phyloP scores from a whole-genome alignment of 345 rosid species.

The Linum lewisii region DNA sequence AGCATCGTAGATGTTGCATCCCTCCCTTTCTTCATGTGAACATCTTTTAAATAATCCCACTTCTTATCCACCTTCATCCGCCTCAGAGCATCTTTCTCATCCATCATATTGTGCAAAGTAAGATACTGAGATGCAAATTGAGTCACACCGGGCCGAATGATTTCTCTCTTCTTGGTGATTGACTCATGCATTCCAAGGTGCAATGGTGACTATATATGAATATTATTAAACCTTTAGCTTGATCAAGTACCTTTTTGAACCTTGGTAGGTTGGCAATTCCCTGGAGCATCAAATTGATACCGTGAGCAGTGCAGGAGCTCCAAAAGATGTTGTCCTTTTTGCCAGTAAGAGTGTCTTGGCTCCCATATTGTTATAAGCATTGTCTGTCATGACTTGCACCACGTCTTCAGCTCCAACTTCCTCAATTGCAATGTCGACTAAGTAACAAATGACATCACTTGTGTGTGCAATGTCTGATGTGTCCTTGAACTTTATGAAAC shows the following conservation, averaged over 20 bases:
- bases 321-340: not conserved
- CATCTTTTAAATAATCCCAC: not conserved
- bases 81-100: not conserved
- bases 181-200: not conserved
- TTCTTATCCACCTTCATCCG: not conserved
- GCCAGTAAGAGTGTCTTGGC: not conserved
- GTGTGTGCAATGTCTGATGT: no score
- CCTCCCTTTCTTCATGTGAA: not conserved
- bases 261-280: not conserved
- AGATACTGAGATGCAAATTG: no score
- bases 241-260: no score
- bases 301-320: not conserved
- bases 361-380: no score
- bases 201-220: not conserved
- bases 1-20: not conserved
- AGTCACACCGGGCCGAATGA: no score
- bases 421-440: no score
- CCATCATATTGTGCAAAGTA: not conserved
- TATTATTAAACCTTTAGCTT: not conserved
- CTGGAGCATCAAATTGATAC: not conserved
- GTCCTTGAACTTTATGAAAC: no score
- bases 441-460: no score
- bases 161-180: no score
- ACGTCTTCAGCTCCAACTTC: no score
- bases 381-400: constrained; percentile 1